phyloP scores from a whole-genome alignment of 306 rosid genomes.

The Casuarina equisetifolia region DNA sequence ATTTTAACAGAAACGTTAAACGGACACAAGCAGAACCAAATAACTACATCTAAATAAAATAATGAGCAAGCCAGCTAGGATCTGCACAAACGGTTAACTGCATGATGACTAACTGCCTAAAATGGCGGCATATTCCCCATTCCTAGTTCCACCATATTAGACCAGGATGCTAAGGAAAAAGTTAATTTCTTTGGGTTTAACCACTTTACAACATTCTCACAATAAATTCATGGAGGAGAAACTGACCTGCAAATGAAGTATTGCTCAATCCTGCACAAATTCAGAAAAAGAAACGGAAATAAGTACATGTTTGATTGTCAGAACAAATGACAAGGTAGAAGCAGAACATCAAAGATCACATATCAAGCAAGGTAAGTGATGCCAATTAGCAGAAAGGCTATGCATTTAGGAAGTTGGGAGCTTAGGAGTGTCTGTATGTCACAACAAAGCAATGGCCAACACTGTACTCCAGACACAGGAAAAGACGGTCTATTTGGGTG shows the following conservation, averaged over 20 bases:
- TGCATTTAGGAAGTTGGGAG: neutral
- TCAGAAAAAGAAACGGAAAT: slow-evolving; percentile 30
- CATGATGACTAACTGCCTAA: neutral
- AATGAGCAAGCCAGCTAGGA: neutral
- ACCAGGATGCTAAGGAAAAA: neutral
- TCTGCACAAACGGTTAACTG: neutral
- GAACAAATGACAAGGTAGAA: slow-evolving; percentile 3
- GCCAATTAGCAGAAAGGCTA: neutral
- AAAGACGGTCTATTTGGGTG: neutral
- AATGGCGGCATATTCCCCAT: slow-evolving; percentile 6
- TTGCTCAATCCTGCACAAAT: slow-evolving; percentile 78
- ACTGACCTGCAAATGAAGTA: slow-evolving; percentile 85
- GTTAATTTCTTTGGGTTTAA: neutral
- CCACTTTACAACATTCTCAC: neutral
- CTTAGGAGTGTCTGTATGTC: neutral
- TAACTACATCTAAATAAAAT: neutral
- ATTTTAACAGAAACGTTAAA: neutral
- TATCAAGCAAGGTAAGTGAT: neutral
- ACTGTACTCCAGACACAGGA: neutral
- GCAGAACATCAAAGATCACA: slow-evolving; percentile 8
- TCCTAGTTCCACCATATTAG: slow-evolving; percentile 3
- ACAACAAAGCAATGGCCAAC: neutral
- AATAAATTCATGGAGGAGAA: slow-evolving; percentile 17
- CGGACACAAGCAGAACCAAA: neutral
- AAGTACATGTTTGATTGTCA: slow-evolving; percentile 26